Conservation (phyloP, 306 rosid species). For the Vigna reflexopilosa region DNA sequence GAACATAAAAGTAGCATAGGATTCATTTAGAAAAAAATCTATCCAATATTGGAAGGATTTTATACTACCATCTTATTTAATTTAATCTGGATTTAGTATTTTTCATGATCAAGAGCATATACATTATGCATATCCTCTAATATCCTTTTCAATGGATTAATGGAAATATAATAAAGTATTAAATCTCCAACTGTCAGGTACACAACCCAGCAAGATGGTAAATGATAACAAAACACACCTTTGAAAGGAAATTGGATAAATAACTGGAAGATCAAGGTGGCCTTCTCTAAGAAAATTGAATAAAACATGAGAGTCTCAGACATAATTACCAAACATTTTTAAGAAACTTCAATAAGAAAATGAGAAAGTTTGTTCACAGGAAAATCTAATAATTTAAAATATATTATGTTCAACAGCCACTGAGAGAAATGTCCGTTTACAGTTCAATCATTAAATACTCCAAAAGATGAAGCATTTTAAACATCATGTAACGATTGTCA, state of each 20-base stretch:
- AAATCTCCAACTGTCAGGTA: slow-evolving; percentile 32
- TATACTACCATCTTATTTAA: background rate
- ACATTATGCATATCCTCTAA: slow-evolving; percentile 12
- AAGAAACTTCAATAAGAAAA: background rate
- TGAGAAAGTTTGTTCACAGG: background rate
- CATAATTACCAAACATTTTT: background rate
- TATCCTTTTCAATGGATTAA: slow-evolving; percentile 2
- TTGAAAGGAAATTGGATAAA: slow-evolving; percentile 18
- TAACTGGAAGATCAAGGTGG: background rate
- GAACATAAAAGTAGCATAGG: background rate
- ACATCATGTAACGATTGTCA: background rate
- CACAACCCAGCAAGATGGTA: background rate
- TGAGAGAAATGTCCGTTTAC: background rate
- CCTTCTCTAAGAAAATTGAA: slow-evolving; percentile 7
- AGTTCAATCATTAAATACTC: slow-evolving; percentile 11
- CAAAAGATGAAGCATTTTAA: background rate
- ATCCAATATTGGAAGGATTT: background rate
- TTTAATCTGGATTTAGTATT: background rate
- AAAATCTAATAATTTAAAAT: background rate
- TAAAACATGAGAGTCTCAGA: background rate
- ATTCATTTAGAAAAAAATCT: slow-evolving; percentile 16
- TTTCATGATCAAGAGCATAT: background rate
- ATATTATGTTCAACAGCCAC: background rate
- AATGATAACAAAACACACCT: background rate
- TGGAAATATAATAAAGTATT: background rate